phyloP scores from a whole-genome alignment of 495 filamentous ascomycete genomes.

The Chaetomium fimeti region DNA sequence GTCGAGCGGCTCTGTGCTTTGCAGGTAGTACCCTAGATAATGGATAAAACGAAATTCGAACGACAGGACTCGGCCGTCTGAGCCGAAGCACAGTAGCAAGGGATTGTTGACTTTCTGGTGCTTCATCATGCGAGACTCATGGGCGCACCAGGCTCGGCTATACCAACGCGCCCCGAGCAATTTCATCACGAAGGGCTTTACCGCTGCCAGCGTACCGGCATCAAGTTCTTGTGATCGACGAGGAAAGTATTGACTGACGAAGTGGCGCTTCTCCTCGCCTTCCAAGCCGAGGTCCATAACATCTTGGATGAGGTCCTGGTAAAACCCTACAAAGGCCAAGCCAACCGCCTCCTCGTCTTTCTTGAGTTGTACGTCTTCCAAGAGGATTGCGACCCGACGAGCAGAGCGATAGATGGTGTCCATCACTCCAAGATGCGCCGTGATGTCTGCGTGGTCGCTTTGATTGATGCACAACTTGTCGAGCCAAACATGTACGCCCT shows the following conservation, averaged over 20 bases:
- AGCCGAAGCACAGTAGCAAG: slow-evolving; percentile 28
- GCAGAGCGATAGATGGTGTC: slow-evolving; percentile 32
- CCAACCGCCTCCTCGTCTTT: slow-evolving; percentile 24
- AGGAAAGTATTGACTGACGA: slow-evolving; percentile 24
- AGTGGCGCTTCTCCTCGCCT: slow-evolving; percentile 14
- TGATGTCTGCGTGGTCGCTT: slow-evolving; percentile 28
- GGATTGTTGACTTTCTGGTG: slow-evolving; percentile 27
- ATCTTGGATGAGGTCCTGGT: slow-evolving; percentile 16
- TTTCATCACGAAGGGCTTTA: slow-evolving; percentile 22
- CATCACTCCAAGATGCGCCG: slow-evolving; percentile 32
- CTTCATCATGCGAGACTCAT: slow-evolving; percentile 26
- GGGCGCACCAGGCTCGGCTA: slow-evolving; percentile 33
- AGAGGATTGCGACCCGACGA: slow-evolving; percentile 24
- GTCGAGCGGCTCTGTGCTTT: not conserved
- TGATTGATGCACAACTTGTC: slow-evolving; percentile 42
- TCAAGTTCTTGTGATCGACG: not conserved
- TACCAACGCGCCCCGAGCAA: slow-evolving; percentile 28
- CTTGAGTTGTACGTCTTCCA: slow-evolving; percentile 30
- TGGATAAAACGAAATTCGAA: slow-evolving; percentile 32
- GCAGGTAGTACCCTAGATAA: slow-evolving; percentile 18
- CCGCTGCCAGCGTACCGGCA: not conserved
- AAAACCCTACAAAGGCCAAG: slow-evolving; percentile 21
- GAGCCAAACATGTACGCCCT: slow-evolving; percentile 31
- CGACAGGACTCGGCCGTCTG: slow-evolving; percentile 17
- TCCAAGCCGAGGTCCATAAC: slow-evolving; percentile 13